Evolutionary conservation across 139 green algal species (phyloP), one percentile per base, ranked within the genome.

Genomic region (Chlamydomonas schloesseri): DNA sequence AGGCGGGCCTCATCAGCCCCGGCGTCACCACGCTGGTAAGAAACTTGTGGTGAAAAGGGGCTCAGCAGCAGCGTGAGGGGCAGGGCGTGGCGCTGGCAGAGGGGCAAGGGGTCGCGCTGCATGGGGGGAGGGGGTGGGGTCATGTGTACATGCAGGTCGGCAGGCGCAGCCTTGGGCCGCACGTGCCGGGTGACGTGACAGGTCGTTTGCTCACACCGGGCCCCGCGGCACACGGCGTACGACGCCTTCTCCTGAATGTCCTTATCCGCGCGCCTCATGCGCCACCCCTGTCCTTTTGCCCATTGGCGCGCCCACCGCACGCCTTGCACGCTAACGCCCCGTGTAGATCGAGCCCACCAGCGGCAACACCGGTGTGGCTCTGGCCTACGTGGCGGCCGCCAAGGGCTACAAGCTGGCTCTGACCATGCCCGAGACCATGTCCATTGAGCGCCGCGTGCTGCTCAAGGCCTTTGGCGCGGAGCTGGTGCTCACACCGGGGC

Each of bases 381-480:
- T 99, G 47, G 98, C 97, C 1, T 99, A 97, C 89, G 95, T 99
- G 14, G 97, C 97, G 13, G 96, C 97, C 13, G 91, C 95, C 34
- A 97, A 95, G 88, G 98, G 98, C 50, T 99, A 99, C 94, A 93
- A 97, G 88, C 93, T 98, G 57, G 92, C 99, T 46, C 91, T 99
- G 21, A 99, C 97, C 24, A 99, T 99, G 98, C 98, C 98, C 0
- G 97, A 97, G 33, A 98, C 95, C 29, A 99, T 99, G 97, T 95
- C 75, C 71, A 93, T 96, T 0, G 98, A 99, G 91, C 90, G 98
- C 0, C 90, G 97, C 15, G 94, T 99, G 67, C 90, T 99, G 89
- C 91, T 99, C 57, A 73, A 36, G 31, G 86, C 86, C 15, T 89
- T 87, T 53, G 96, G 96, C 0, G 96, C 96, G 10, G 53, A 96